A percentile compares a stretch with the other conserved stretches of the same genome.
Conservation (phyloP, 2,329 filamentous ascomycete genomes). For the Beauveria rudraprayagi region DNA sequence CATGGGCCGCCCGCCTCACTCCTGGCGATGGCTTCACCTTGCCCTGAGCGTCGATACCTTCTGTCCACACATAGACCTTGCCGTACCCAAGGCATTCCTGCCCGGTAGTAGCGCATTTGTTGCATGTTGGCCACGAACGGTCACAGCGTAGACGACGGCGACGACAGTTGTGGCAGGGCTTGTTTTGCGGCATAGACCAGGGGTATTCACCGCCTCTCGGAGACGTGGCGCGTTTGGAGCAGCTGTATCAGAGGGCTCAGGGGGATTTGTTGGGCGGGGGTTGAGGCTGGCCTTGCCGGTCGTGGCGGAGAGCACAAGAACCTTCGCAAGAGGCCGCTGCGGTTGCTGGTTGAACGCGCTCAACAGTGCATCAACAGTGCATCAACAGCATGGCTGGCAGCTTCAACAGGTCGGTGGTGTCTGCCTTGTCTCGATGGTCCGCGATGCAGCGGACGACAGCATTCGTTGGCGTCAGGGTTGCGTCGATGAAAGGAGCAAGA, state of each 20-base stretch:
- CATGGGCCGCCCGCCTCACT: conserved; percentile 14
- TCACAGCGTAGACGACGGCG: conserved; percentile 54
- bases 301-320: background rate
- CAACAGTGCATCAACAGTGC: conserved; percentile 10
- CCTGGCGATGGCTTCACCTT: conserved; percentile 31
- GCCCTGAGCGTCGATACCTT: conserved; percentile 41
- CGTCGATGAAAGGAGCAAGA: conserved; percentile 7
- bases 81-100: conserved; percentile 55
- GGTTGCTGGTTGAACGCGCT: conserved; percentile 4
- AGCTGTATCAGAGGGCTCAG: background rate
- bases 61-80: conserved; percentile 52
- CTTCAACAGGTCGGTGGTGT: background rate
- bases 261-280: background rate
- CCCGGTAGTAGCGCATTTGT: conserved; percentile 48
- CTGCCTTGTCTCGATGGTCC: background rate
- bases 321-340: background rate
- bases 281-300: background rate
- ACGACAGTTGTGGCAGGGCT: conserved; percentile 54
- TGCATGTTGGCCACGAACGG: conserved; percentile 49
- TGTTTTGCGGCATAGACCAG: conserved; percentile 25
- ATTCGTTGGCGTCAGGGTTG: conserved; percentile 5
- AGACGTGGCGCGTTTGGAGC: background rate
- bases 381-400: conserved; percentile 5
- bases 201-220: background rate
- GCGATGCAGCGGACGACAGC: background rate